Evolutionary conservation across 768 basidiomycete genomes (phyloP).

Genomic region (Russula griseocarnosa): DNA sequence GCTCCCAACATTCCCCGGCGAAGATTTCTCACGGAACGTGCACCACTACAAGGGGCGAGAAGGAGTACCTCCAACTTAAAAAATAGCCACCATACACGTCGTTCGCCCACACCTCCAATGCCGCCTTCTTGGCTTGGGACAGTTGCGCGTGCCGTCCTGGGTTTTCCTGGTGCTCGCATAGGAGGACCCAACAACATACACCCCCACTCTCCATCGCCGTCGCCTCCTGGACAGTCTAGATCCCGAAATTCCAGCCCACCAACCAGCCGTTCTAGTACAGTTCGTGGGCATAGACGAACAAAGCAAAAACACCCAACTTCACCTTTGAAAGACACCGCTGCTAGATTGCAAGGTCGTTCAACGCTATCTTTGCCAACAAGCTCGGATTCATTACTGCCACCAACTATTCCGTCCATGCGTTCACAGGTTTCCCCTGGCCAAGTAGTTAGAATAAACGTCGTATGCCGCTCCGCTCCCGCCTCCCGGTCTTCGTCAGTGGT

Average conservation of each 20-base stretch:
- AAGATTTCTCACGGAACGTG: constrained; percentile 12
- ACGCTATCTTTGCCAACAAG: constrained; percentile 6
- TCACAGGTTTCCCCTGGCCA: constrained; percentile 37
- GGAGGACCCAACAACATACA: constrained; percentile 36
- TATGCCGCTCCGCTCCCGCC: constrained; percentile 66
- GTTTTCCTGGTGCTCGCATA: constrained; percentile 43
- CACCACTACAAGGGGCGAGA: not conserved
- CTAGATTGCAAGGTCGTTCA: constrained; percentile 15
- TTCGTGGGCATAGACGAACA: constrained; percentile 30
- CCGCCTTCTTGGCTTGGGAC: constrained; percentile 68
- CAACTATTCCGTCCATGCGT: constrained; percentile 9
- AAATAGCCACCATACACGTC: constrained; percentile 35
- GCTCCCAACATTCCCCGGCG: constrained; percentile 42
- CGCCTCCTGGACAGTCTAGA: constrained; percentile 5
- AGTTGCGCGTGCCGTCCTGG: constrained; percentile 61
- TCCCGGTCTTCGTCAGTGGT: constrained; percentile 54
- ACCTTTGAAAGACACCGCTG: constrained; percentile 30
- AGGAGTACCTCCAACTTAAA: constrained; percentile 36
- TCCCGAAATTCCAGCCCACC: constrained; percentile 5
- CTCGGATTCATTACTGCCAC: constrained; percentile 22
- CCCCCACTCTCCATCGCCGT: constrained; percentile 11
- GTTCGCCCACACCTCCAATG: constrained; percentile 46
- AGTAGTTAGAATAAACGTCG: constrained; percentile 53
- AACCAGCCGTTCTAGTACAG: constrained; percentile 20
- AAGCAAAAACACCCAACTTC: constrained; percentile 30